A percentile compares a stretch with the other conserved stretches of the same genome.
Conservation (phyloP, 2,329 filamentous ascomycete genomes). For the Bertia moriformis region DNA sequence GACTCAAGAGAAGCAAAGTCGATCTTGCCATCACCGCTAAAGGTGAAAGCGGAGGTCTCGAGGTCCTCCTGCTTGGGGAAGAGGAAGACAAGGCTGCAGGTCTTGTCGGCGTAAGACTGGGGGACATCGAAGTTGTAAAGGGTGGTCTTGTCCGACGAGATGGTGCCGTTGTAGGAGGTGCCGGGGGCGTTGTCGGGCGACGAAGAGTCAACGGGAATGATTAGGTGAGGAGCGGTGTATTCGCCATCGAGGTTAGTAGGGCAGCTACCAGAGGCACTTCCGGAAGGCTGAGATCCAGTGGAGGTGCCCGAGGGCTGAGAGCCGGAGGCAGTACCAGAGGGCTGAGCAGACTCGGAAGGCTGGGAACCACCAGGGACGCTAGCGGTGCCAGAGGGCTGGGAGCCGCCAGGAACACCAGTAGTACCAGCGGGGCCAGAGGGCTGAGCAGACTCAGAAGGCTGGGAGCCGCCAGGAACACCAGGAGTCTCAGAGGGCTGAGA, state of each 20-base stretch:
- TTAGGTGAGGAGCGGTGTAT: conserved; percentile 45
- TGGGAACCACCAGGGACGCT: background rate
- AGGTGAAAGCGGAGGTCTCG: conserved; percentile 41
- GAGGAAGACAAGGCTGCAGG: conserved; percentile 50
- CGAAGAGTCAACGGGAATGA: conserved; percentile 41
- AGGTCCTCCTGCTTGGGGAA: conserved; percentile 41
- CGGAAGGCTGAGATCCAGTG: conserved; percentile 2
- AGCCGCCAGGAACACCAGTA: background rate
- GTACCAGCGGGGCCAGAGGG: background rate
- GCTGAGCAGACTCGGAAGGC: background rate
- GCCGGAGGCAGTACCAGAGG: conserved; percentile 3
- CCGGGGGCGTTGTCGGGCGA: conserved; percentile 34
- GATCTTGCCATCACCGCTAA: conserved; percentile 35
- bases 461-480: background rate
- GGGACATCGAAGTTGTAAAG: conserved; percentile 61
- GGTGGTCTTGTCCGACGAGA: conserved; percentile 34
- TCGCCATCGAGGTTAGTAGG: conserved; percentile 25
- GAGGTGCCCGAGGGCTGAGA: conserved; percentile 4
- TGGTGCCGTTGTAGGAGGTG: conserved; percentile 36
- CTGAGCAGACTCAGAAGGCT: background rate
- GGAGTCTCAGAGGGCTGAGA: background rate
- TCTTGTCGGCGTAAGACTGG: conserved; percentile 32
- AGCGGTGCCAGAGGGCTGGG: background rate
- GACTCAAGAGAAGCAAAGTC: conserved; percentile 32
- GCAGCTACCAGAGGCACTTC: conserved; percentile 15